Evolutionary conservation across 306 rosid species (phyloP), one percentile per base, ranked within the genome.

Genomic region (Delonix regia): DNA sequence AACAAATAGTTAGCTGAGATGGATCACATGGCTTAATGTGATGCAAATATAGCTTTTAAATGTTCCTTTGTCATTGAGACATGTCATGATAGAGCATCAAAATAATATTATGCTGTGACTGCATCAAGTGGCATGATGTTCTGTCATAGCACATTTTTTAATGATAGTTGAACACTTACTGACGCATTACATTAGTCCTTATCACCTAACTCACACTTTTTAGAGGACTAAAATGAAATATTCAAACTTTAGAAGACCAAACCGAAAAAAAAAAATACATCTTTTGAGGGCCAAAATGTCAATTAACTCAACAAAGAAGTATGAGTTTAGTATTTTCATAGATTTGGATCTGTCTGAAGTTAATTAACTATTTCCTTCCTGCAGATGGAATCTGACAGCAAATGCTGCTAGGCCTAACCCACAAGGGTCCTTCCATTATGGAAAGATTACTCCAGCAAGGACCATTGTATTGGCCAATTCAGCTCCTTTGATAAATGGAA

Each of bases 321-420:
- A 47, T 18, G 0, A 49, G 67, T 61, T 27, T 47, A 16, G 1
- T 47, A 4, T 38, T 5, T 59, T 18, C 70, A 8, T 24, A 71
- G 25, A 13, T 38, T 47, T 42, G 74, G 41, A 74, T 62, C 7
- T 34, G 67, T 55, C 38, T 71, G 38, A 57, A 38, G 19, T 63
- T 67, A 45, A 39, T 67, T 71, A 45, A n/a, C n/a, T n/a, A n/a
- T n/a, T 77, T 80, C 33, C 41, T 77, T 80, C 25, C 28, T 84
- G 77, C 84, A 95, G 98, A 88, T 91, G 98, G 98, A 96, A 93
- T 80, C 79, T 93, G 83, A 96, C 98, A 56, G 98, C 99, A 84
- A 96, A 83, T 89, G 99, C 99, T 28, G 99, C 99, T 9, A 87
- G 99, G 90, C 98, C 98, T 22, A 95, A 95, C 47, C 99, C 99